Conservation (phyloP, 2,329 filamentous ascomycete species). For the Cytospora chrysosperma region DNA sequence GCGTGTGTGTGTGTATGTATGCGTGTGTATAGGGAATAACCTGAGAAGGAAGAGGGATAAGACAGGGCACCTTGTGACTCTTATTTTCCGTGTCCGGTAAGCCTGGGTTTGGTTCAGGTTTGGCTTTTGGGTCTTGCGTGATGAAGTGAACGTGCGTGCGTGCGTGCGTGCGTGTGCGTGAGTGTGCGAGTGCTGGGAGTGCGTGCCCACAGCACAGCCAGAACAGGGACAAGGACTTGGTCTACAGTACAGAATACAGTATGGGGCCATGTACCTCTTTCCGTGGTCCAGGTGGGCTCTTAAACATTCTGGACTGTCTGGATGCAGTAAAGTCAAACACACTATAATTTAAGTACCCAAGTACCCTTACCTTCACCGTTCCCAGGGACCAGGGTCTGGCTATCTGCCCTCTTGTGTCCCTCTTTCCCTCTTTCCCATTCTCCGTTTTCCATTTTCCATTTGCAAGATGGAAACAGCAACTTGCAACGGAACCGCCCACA, state of each 20-base stretch:
- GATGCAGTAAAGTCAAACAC: too few relatives aligned
- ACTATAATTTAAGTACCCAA: conserved; percentile 1
- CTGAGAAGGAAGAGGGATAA: neutral
- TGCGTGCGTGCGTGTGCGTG: neutral
- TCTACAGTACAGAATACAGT: conserved; percentile 7
- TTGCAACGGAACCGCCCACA: neutral
- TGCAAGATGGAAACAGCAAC: neutral
- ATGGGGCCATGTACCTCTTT: conserved; percentile 5
- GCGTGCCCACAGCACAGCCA: neutral
- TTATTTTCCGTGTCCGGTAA: conserved; percentile 14
- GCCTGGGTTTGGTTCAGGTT: neutral
- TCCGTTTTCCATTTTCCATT: neutral
- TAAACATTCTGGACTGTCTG: neutral
- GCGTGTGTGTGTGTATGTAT: neutral
- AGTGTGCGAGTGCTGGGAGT: neutral
- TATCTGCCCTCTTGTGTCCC: too few relatives aligned
- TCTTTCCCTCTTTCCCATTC: neutral
- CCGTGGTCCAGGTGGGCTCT: neutral
- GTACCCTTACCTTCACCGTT: conserved; percentile 9
- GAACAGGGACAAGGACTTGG: conserved; percentile 8
- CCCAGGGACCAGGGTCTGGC: conserved; percentile 2
- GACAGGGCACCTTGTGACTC: conserved; percentile 9
- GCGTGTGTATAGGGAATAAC: neutral
- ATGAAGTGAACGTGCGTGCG: conserved; percentile 6
- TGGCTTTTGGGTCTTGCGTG: conserved; percentile 3